Percentiles rank a stretch among this genome's conserved stretches.
phyloP scores from a whole-genome alignment of 1,139 yeast species.

The Blastobotrys malaysiensis region DNA sequence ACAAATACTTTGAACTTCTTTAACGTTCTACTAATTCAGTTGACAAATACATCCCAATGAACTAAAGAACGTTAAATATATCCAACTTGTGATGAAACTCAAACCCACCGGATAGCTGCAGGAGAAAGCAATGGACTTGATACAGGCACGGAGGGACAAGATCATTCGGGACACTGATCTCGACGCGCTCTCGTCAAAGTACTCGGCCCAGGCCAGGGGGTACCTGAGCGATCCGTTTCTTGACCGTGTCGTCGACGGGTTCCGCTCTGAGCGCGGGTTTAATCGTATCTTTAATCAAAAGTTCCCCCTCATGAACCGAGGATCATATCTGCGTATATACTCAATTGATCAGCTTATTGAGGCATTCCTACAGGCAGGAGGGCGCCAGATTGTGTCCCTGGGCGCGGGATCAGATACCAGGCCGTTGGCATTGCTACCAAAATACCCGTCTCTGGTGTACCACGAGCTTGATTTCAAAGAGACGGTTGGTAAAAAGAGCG shows the following conservation, averaged over 20 bases:
- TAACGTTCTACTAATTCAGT: too few species aligned
- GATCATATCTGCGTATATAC: conserved; percentile 71
- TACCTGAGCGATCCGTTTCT: conserved; percentile 56
- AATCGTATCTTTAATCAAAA: conserved; percentile 39
- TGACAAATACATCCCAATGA: too few species aligned
- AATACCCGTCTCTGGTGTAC: conserved; percentile 38
- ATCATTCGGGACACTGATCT: conserved; percentile 68
- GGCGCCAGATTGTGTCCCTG: conserved; percentile 62
- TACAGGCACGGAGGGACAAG: conserved; percentile 35
- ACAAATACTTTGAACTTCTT: too few species aligned
- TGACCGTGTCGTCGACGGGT: conserved; percentile 39
- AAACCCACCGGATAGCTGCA: background rate
- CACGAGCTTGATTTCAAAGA: conserved; percentile 74
- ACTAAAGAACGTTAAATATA: too few species aligned
- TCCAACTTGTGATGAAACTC: too few species aligned
- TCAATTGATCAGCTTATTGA: conserved; percentile 54
- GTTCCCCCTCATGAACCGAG: conserved; percentile 75
- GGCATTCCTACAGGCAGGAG: conserved; percentile 40
- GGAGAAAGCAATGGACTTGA: background rate
- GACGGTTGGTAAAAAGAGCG: conserved; percentile 55
- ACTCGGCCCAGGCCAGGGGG: conserved; percentile 48
- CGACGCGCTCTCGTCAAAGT: conserved; percentile 77
- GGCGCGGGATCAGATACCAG: conserved; percentile 99
- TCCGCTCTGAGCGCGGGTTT: conserved; percentile 21
- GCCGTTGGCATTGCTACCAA: conserved; percentile 45